Evolutionary conservation across 1,284 basidiomycete species (phyloP).

Genomic region (Polyporus tsugae): DNA sequence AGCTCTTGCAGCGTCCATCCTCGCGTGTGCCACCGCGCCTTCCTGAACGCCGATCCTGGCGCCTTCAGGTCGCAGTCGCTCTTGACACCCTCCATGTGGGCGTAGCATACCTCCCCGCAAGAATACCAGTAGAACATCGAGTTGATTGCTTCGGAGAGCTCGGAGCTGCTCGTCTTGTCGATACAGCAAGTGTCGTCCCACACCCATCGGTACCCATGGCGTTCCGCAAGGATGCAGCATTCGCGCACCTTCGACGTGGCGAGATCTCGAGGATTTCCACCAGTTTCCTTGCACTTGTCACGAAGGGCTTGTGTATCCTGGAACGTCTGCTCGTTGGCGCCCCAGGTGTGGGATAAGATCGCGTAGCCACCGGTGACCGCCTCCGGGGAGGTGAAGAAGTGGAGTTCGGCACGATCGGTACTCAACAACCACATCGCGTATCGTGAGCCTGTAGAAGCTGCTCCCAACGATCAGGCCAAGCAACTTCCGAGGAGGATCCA

Average conservation of each 20-base stretch:
- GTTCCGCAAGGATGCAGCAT: slow-evolving; percentile 7
- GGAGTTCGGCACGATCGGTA: slow-evolving; percentile 7
- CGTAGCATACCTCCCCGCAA: slow-evolving; percentile 2
- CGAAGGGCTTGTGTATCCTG: neutral
- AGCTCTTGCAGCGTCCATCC: no score
- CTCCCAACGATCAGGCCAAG: no score
- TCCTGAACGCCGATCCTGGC: neutral
- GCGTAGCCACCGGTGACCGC: slow-evolving; percentile 4
- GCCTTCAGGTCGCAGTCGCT: neutral
- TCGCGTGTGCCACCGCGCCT: neutral
- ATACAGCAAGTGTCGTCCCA: slow-evolving; percentile 8
- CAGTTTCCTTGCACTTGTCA: neutral
- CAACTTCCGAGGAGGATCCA: no score
- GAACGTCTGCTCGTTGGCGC: slow-evolving; percentile 2
- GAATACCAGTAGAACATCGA: slow-evolving; percentile 2
- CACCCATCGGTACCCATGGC: neutral
- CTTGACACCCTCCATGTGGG: slow-evolving; percentile 7
- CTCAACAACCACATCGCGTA: slow-evolving; percentile 15
- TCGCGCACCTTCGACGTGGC: neutral
- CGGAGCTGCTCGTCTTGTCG: slow-evolving; percentile 5
- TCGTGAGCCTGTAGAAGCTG: no score
- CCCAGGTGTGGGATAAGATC: slow-evolving; percentile 10
- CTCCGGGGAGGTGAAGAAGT: slow-evolving; percentile 4
- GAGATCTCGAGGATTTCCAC: neutral
- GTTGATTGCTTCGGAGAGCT: no score